Conservation (phyloP, 805 yeast species). For the Zygotorulaspora danielsina region DNA sequence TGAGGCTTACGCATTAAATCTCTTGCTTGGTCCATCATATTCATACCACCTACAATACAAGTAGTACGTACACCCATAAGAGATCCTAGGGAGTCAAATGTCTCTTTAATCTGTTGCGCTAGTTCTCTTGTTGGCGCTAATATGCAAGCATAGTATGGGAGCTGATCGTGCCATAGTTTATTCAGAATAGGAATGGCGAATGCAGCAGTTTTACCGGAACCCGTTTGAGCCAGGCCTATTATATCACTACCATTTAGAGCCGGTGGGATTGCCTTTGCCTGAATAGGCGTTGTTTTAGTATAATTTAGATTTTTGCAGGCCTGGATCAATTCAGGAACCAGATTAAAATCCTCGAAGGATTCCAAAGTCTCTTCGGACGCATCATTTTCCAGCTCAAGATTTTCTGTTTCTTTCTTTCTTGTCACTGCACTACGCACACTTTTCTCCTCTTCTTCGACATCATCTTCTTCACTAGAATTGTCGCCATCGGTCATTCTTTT, state of each 20-base stretch:
- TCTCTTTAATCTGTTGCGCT: slow-evolving; percentile 86
- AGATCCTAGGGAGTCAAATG: slow-evolving; percentile 89
- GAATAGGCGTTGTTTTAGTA: slow-evolving; percentile 88
- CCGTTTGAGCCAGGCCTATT: slow-evolving; percentile 95
- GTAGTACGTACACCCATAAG: slow-evolving; percentile 88
- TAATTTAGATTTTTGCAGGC: slow-evolving; percentile 73
- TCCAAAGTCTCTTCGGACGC: slow-evolving; percentile 29
- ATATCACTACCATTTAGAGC: slow-evolving; percentile 89
- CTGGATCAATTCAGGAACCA: slow-evolving; percentile 75
- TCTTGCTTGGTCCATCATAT: slow-evolving; percentile 94
- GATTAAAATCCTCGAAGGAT: slow-evolving; percentile 53
- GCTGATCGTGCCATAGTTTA: slow-evolving; percentile 81
- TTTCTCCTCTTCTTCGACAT: slow-evolving; percentile 1
- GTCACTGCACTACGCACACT: neutral
- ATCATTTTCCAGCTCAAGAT: slow-evolving; percentile 11
- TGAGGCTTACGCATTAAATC: slow-evolving; percentile 94
- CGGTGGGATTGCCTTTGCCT: slow-evolving; percentile 83
- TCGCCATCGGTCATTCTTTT: slow-evolving; percentile 14
- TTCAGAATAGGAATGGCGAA: slow-evolving; percentile 95
- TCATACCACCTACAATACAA: slow-evolving; percentile 97
- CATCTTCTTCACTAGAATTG: slow-evolving; percentile 8
- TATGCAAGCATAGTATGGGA: slow-evolving; percentile 84
- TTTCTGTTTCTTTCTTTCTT: slow-evolving; percentile 16
- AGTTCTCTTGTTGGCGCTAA: slow-evolving; percentile 82
- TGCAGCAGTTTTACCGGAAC: slow-evolving; percentile 98